Evolutionary conservation across 1,284 basidiomycete species (phyloP), one percentile per base, ranked within the genome.

Genomic region (Peniophora sp.): DNA sequence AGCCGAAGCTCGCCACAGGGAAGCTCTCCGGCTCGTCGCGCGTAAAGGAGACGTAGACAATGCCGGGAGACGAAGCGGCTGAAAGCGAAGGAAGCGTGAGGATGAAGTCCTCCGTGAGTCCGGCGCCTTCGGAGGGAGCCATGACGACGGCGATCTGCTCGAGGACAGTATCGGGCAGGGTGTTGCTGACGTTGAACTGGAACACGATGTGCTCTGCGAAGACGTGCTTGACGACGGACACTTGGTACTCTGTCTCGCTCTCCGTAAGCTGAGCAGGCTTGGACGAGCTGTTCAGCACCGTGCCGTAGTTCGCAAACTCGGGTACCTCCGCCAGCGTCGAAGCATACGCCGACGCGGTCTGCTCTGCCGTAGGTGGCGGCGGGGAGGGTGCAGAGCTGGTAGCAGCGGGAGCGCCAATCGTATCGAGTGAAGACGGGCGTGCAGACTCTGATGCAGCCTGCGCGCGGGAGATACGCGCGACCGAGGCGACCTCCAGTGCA

Each of bases 181-280:
- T 99, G 67, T 99, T 99, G 53, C 92, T 92, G 49, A 99, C 84
- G 71, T 98, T 97, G 81, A 93, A 98, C 88, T 99, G 94, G 82
- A 97, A 96, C 39, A 99, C 96, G 55, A 99, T 69, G 65, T 99
- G 92, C 55, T 94, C 91, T 65, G 86, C 87, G 81, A 94, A 99
- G 51, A 98, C 81, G 68, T 99, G 97, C 74, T 98, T 99, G 69
- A 97, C 91, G 57, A 90, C 93, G 14, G 89, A 84, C 51, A 98
- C 96, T 60, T 97, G 93, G 65, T 99, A 99, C 71, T 99, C 97
- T 6, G 95, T 99, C 71, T 98, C 97, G 64, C 81, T 87, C 72
- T 99, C 97, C 25, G 97, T 99, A 53, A 99, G 84, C 60, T 89
- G 89, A 27, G 79, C 72, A 6, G 89, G 85, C 63, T 85, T 92